These are phyloP conservation scores for Mycena olivaceomarginata DNA, from an alignment of 768 basidiomycete genomes.

Conservation along the genomic window DNA sequence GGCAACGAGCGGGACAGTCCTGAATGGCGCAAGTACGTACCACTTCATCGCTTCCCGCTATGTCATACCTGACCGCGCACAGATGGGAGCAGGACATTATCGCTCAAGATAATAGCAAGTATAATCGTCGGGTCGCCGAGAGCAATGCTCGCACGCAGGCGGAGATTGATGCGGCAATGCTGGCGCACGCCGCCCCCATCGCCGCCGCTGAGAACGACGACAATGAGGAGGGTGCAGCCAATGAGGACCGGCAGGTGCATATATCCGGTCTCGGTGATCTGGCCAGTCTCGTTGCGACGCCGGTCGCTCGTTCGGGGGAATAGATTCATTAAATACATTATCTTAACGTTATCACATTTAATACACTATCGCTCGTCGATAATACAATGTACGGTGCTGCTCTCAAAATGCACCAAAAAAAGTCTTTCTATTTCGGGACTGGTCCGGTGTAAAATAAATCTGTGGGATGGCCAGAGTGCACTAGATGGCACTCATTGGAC, in stretches of 20 bases:
- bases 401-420: no score
- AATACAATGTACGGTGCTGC: neutral
- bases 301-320: neutral
- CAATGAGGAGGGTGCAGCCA: neutral
- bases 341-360: neutral
- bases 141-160: neutral
- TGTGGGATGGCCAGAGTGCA: neutral
- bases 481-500: neutral
- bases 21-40: neutral
- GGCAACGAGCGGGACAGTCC: neutral
- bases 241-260: neutral
- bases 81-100: constrained; percentile 16
- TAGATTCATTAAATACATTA: neutral
- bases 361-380: neutral
- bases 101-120: neutral
- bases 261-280: neutral
- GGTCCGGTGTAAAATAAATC: neutral
- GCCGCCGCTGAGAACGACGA: neutral
- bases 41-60: neutral
- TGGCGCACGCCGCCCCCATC: neutral
- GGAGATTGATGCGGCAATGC: constrained; percentile 3
- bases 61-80: neutral
- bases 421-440: neutral
- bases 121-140: neutral
- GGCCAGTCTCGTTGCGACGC: neutral